phyloP scores from a whole-genome alignment of 441 rosid genomes.

The Melastoma candidum region DNA sequence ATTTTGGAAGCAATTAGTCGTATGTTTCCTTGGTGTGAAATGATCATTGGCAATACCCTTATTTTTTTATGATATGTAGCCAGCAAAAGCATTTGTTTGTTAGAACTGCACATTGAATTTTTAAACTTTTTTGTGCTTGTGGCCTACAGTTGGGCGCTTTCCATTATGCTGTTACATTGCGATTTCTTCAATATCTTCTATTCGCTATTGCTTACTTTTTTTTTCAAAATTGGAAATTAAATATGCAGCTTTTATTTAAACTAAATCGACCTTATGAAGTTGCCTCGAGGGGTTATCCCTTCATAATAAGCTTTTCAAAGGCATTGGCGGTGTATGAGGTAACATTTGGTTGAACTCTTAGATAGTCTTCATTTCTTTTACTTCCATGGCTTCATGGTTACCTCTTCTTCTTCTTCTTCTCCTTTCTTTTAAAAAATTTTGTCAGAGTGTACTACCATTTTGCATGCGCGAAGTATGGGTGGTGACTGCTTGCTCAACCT shows the following conservation, averaged over 20 bases:
- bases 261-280: conserved; percentile 93
- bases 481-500: conserved; percentile 78
- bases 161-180: neutral
- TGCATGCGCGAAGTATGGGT: conserved; percentile 98
- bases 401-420: conserved; percentile 5
- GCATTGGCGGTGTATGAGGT: conserved; percentile 79
- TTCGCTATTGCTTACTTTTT: conserved; percentile 6
- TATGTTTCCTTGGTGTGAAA: too few relatives aligned
- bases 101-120: too few relatives aligned
- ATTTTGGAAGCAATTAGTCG: too few relatives aligned
- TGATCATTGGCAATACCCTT: too few relatives aligned
- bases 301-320: conserved; percentile 75
- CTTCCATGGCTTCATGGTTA: conserved; percentile 7
- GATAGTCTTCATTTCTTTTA: neutral
- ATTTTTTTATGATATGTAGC: too few relatives aligned
- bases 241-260: conserved; percentile 78
- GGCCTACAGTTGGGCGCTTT: too few relatives aligned
- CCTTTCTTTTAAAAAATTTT: conserved; percentile 19
- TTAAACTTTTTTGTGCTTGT: too few relatives aligned
- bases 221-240: conserved; percentile 2
- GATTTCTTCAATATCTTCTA: neutral
- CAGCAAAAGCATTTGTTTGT: too few relatives aligned
- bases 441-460: conserved; percentile 67
- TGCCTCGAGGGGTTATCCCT: conserved; percentile 87
- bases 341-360: conserved; percentile 14